A percentile compares a stretch with the other conserved stretches of the same genome.
phyloP scores from a whole-genome alignment of 768 basidiomycete genomes.

The Russula sp. region DNA sequence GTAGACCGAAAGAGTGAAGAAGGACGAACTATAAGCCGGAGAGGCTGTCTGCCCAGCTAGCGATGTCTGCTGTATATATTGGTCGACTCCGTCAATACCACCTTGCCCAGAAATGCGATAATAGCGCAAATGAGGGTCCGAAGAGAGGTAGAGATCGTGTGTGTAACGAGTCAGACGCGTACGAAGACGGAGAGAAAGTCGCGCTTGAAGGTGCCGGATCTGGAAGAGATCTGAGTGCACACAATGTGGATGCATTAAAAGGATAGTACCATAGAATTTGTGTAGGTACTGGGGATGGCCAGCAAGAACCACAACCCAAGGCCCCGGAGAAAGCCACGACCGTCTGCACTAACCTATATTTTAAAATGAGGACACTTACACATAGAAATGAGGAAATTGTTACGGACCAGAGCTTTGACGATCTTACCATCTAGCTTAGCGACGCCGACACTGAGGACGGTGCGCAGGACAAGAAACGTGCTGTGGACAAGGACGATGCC shows the following conservation, averaged over 20 bases:
- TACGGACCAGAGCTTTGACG: conserved; percentile 74
- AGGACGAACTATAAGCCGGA: conserved; percentile 81
- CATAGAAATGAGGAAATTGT: neutral
- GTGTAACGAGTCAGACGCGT: conserved; percentile 88
- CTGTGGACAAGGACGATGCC: conserved; percentile 75
- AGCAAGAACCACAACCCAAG: conserved; percentile 86
- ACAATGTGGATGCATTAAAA: neutral
- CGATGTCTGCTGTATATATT: conserved; percentile 94
- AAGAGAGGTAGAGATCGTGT: conserved; percentile 87
- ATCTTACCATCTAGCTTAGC: conserved; percentile 87
- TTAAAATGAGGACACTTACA: conserved; percentile 1
- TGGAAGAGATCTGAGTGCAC: conserved; percentile 34
- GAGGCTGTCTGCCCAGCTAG: conserved; percentile 82
- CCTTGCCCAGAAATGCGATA: conserved; percentile 46
- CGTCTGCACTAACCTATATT: conserved; percentile 71
- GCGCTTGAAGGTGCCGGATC: conserved; percentile 88
- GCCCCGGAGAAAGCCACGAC: conserved; percentile 75
- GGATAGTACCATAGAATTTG: conserved; percentile 79
- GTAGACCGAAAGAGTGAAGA: neutral
- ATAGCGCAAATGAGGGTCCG: conserved; percentile 67
- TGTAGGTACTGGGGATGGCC: conserved; percentile 91
- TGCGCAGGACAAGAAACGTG: conserved; percentile 79
- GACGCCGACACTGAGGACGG: conserved; percentile 83
- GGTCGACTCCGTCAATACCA: conserved; percentile 69
- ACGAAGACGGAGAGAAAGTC: conserved; percentile 76